Conservation (phyloP, 192 early-diverging fungal genomes). For the Rhizophagus sp. region DNA sequence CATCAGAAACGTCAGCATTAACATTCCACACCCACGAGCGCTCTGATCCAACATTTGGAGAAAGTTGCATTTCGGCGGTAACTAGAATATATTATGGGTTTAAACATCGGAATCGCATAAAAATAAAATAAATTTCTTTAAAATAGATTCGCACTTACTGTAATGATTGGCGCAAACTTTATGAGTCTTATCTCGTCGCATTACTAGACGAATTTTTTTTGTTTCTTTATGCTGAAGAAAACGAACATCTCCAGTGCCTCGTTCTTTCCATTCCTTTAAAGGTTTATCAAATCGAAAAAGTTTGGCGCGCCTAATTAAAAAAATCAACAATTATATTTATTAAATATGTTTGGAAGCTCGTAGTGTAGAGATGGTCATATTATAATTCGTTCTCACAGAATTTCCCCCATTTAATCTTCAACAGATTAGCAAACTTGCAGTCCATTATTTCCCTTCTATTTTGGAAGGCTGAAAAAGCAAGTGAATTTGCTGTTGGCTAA, state of each 20-base stretch:
- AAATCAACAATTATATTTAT: neutral
- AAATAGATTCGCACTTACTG: slow-evolving; percentile 41
- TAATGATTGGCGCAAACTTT: slow-evolving; percentile 99
- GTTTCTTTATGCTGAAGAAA: slow-evolving; percentile 90
- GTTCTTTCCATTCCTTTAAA: slow-evolving; percentile 98
- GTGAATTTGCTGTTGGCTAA: slow-evolving; percentile 12
- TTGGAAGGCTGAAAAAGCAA: neutral
- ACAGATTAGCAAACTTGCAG: slow-evolving; percentile 31
- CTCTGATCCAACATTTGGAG: slow-evolving; percentile 96
- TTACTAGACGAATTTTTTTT: slow-evolving; percentile 92
- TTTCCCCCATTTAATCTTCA: slow-evolving; percentile 21
- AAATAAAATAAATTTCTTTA: neutral
- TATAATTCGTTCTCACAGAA: slow-evolving; percentile 1
- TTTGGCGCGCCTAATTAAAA: slow-evolving; percentile 80
- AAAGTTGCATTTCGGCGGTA: slow-evolving; percentile 83
- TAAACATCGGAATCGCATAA: neutral
- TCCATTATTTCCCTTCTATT: neutral
- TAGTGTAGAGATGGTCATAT: neutral
- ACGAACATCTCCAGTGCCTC: slow-evolving; percentile 97
- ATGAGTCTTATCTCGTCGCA: slow-evolving; percentile 97
- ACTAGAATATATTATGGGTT: slow-evolving; percentile 41
- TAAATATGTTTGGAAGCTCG: slow-evolving; percentile 26
- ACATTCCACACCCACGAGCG: slow-evolving; percentile 99
- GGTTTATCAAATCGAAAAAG: slow-evolving; percentile 96
- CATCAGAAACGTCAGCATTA: slow-evolving; percentile 88